Base-by-base conservation (phyloP, 208 protist genomes). In the Acanthamoeba culbertsoni region DNA sequence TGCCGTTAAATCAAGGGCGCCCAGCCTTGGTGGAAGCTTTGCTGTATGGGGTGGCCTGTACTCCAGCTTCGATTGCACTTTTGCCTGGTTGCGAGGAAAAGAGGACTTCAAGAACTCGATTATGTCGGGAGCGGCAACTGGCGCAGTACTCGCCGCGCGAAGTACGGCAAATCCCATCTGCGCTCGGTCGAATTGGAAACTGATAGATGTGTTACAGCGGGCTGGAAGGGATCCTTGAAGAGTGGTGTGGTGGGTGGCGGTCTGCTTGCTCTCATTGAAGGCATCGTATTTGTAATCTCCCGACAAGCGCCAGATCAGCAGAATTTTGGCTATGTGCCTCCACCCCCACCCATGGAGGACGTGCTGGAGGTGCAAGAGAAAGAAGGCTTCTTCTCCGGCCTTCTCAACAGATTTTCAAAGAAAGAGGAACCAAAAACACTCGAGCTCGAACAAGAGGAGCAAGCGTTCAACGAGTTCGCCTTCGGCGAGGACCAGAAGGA, bases 21-120 rank as follows among this genome's bases (percentile, higher is more conserved):
- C 88, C 3, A 62, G 62, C 23, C 62, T 92, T 14, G 63, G 88
- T 23, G 88, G 63, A n/a, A 92, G 88, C 46, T 92, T 92, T 26
- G 88, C 88, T 0, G 88, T 92, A 4, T 92, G 88, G 88, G 88
- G 88, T 35, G 88, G 88, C 43, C 59, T 92, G n/a, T 92, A 79
- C 88, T 92, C 88, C 2, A 79, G 88, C 45, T 92, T 71, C 45
- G 88, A 92, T 77, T 92, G 88, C 88, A 77, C 63, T 33, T 71
- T 77, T 35, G 55, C 88, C 2, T 92, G 59, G 14, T 20, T 77
- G 57, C 57, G 88, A 77, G 88, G 88, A 28, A 77, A 79, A 35
- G 88, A 92, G 26, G 88, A 92, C 65, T 71, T 77, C 43, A 79
- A 77, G 46, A 92, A 92, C 46, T 92, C 88, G 6, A 92, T 92